Evolutionary conservation across 768 basidiomycete genomes (phyloP).

Genomic region (Suillus sp.): DNA sequence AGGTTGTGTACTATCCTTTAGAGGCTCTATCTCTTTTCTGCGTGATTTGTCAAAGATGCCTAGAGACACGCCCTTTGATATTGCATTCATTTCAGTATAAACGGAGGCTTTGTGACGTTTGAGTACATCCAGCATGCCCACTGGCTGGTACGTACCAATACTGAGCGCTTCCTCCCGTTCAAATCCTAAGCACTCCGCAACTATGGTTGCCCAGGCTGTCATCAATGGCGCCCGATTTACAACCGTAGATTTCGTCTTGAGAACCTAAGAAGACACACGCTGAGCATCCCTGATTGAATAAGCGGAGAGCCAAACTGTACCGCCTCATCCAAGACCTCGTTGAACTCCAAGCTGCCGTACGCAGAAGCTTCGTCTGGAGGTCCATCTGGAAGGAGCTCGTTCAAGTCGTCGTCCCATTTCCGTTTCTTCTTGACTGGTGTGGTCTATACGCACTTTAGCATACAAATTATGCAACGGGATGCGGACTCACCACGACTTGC

Average conservation of each 20-base stretch:
- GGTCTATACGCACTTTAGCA: slow-evolving; percentile 32
- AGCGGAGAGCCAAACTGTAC: slow-evolving; percentile 13
- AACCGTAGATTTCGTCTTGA: slow-evolving; percentile 61
- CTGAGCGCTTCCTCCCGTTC: slow-evolving; percentile 87
- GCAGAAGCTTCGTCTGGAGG: slow-evolving; percentile 51
- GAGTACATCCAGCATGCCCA: background rate
- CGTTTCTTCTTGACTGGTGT: slow-evolving; percentile 55
- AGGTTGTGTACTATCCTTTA: slow-evolving; percentile 65
- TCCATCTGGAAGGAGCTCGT: slow-evolving; percentile 59
- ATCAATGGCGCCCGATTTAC: slow-evolving; percentile 93
- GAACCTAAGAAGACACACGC: slow-evolving; percentile 42
- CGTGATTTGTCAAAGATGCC: slow-evolving; percentile 69
- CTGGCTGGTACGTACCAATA: slow-evolving; percentile 59
- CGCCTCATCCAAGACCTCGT: slow-evolving; percentile 68
- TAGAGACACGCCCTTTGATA: slow-evolving; percentile 80
- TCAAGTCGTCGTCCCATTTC: slow-evolving; percentile 43
- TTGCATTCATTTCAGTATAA: slow-evolving; percentile 91
- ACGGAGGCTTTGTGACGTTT: slow-evolving; percentile 64
- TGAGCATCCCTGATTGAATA: background rate
- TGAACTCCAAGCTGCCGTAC: slow-evolving; percentile 65
- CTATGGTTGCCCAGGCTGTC: slow-evolving; percentile 90
- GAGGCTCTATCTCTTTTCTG: slow-evolving; percentile 56
- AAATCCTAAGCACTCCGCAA: slow-evolving; percentile 87
- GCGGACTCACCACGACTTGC: slow-evolving; percentile 33
- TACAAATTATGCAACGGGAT: background rate